phyloP scores from a whole-genome alignment of 176 grass and related monocot genomes.

The Carex scoparia region DNA sequence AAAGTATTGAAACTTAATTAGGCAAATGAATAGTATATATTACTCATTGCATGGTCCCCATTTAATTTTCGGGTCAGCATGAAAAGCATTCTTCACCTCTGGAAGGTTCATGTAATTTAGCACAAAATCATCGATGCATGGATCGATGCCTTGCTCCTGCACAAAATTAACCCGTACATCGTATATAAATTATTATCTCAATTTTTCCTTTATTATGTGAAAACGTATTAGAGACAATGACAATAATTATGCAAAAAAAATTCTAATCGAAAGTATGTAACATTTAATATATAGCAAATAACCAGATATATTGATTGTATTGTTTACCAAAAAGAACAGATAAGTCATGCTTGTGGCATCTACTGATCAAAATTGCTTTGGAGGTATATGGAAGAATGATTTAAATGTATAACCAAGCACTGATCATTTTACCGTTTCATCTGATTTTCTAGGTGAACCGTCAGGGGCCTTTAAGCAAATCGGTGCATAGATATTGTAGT shows the following conservation, averaged over 20 bases:
- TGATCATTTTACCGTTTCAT: not conserved
- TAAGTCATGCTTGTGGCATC: not conserved
- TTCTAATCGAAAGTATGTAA: no score
- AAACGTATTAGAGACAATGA: not conserved
- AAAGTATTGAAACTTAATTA: not conserved
- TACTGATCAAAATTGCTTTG: not conserved
- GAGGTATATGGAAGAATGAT: not conserved
- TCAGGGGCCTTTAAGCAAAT: not conserved
- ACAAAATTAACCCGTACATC: conserved; percentile 4
- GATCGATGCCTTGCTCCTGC: conserved; percentile 23
- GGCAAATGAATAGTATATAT: not conserved
- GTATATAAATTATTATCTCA: not conserved
- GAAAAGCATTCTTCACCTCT: conserved; percentile 27
- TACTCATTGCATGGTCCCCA: conserved; percentile 24
- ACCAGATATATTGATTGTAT: not conserved
- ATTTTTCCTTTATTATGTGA: not conserved
- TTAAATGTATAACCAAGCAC: not conserved
- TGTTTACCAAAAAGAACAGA: not conserved
- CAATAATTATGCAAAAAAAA: no score
- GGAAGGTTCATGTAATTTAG: conserved; percentile 17
- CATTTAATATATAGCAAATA: no score
- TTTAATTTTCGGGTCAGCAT: not conserved
- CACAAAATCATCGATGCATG: conserved; percentile 19
- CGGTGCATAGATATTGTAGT: conserved; percentile 30
- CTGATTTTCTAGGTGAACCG: not conserved